Evolutionary conservation across 1,139 yeast genomes (phyloP), one percentile per base, ranked within the genome.

Genomic region (Protomyces pachydermus): DNA sequence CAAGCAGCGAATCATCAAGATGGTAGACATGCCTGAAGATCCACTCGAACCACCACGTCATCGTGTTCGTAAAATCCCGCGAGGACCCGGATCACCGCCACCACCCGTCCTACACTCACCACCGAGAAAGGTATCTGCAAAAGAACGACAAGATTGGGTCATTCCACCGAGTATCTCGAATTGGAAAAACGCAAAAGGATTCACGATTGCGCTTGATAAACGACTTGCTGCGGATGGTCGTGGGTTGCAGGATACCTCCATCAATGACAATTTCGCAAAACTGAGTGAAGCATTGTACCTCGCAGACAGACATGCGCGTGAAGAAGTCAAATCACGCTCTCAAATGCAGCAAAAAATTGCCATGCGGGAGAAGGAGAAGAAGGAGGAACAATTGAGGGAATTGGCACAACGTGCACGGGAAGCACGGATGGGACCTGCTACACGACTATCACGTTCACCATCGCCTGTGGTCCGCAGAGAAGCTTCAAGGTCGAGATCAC

Each of bases 121-220:
- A 5, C 78, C 82, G 1, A 72, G 79, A 37, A 84, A 81, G 69
- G 74, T 87, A n/a, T 82, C 93, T 0, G 84, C 84, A 50, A 90
- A 87, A 70, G 96, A 91, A 66, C 86, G 85, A 67, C 85, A 82
- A 45, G 82, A 84, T 67, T 93, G 98, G 98, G 81, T 82, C 60
- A 90, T 93, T 35, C 98, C 98, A 0, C 86, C 96, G 0, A 91
- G 96, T 0, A 83, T 93, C 0, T 91, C 98, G 1, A 91, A 90
- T 74, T 93, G 98, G 98, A 91, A 91, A 74, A 93, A 93, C 73
- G 90, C 93, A 32, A 87, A 88, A 69, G 98, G 98, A 3, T 91
- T 86, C 73, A 85, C 96, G 0, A 86, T 91, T 57, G 85, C 88
- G 0, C 75, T 93, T 54, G 96, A 91, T 65, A 87, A 88, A 71